phyloP scores from a whole-genome alignment of 371 early-diverging fungal species.

The Basidiobolus heterosporus region DNA sequence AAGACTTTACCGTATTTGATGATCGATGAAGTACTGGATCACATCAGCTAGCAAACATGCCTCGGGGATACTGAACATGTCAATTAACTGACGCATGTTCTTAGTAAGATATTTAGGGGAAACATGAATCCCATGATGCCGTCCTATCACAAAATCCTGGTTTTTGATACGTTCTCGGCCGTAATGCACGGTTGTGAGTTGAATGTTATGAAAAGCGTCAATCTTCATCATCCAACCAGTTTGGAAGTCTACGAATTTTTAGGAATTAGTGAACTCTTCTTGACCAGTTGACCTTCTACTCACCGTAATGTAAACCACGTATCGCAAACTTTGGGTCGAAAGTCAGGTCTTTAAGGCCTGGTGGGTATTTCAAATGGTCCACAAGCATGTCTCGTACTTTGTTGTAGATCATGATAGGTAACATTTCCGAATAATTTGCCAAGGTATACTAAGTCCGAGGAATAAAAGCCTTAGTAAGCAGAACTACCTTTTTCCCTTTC shows the following conservation, averaged over 20 bases:
- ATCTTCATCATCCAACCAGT: constrained; percentile 52
- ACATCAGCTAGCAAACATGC: constrained; percentile 37
- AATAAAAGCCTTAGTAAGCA: neutral
- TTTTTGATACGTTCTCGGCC: constrained; percentile 32
- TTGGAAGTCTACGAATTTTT: constrained; percentile 19
- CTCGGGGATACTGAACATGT: constrained; percentile 41
- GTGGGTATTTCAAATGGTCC: constrained; percentile 32
- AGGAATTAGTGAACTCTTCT: neutral
- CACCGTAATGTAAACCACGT: constrained; percentile 41
- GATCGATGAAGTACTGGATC: constrained; percentile 36
- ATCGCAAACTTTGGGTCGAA: constrained; percentile 45
- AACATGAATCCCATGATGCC: constrained; percentile 39
- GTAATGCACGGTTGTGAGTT: constrained; percentile 36
- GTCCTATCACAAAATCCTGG: constrained; percentile 22
- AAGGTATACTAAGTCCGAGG: constrained; percentile 30
- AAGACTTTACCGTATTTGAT: constrained; percentile 17
- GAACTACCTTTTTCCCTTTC: too few species aligned
- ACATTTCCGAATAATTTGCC: constrained; percentile 33
- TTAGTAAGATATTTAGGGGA: constrained; percentile 26
- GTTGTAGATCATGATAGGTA: constrained; percentile 35
- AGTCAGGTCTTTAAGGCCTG: constrained; percentile 15
- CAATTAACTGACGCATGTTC: constrained; percentile 42
- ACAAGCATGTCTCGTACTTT: constrained; percentile 34
- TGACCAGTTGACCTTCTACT: neutral
- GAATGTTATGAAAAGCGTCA: constrained; percentile 42